Conservation (phyloP, 495 filamentous ascomycete genomes). For the Tetracladium marchalianum region DNA sequence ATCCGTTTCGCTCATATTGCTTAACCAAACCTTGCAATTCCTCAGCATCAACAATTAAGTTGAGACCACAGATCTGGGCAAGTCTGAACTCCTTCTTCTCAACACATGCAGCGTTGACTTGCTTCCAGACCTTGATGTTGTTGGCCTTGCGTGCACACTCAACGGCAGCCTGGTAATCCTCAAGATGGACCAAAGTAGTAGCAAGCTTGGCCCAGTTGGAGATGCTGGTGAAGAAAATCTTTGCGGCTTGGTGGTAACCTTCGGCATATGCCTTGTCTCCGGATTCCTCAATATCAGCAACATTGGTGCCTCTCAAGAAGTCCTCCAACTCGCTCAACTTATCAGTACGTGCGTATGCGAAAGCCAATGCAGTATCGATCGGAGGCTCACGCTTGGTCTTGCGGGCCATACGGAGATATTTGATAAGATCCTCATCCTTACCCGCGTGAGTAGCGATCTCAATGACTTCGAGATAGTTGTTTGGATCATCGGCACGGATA, state of each 20-base stretch:
- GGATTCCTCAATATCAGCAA: conserved; percentile 88
- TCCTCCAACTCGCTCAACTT: conserved; percentile 92
- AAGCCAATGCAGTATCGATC: conserved; percentile 88
- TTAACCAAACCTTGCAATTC: conserved; percentile 87
- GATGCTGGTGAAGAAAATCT: conserved; percentile 97
- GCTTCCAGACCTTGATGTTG: conserved; percentile 99
- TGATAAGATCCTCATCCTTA: conserved; percentile 97
- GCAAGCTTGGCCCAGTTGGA: conserved; percentile 99
- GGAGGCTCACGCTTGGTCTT: conserved; percentile 91
- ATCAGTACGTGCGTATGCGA: conserved; percentile 84
- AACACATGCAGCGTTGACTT: conserved; percentile 95
- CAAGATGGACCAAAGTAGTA: conserved; percentile 89
- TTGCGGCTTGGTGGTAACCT: conserved; percentile 89
- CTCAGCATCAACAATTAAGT: conserved; percentile 96
- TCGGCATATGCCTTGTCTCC: conserved; percentile 97
- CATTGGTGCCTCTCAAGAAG: conserved; percentile 89
- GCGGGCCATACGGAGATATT: conserved; percentile 92
- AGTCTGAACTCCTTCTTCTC: conserved; percentile 98
- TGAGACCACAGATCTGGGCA: conserved; percentile 97
- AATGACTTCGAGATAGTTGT: conserved; percentile 91
- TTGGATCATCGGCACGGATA: conserved; percentile 86
- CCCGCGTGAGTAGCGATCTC: conserved; percentile 92
- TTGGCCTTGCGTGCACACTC: conserved; percentile 99
- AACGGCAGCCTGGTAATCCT: conserved; percentile 95
- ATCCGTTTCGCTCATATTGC: conserved; percentile 94